These are phyloP conservation scores for Ensete ventricosum DNA, from an alignment of 176 grass and related monocot genomes.

Conservation along the genomic window DNA sequence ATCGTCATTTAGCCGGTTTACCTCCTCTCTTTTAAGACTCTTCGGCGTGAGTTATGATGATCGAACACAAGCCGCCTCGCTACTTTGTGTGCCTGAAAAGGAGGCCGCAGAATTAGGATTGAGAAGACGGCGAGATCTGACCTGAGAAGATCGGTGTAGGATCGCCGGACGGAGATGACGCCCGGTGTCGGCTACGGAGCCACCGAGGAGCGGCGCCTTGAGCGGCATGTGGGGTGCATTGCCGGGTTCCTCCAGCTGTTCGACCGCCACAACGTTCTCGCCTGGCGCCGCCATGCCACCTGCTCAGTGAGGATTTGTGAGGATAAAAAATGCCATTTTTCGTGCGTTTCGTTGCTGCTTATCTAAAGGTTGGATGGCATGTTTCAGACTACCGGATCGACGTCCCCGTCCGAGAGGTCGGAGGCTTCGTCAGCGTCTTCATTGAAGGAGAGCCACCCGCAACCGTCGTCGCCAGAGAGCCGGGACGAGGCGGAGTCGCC, in stretches of 20 bases:
- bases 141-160: background rate
- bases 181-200: constrained; percentile 12
- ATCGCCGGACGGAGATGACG: background rate
- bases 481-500: background rate
- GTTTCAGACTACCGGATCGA: constrained; percentile 40
- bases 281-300: constrained; percentile 2
- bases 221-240: constrained; percentile 71
- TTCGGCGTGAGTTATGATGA: background rate
- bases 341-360: background rate
- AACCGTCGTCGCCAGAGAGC: constrained; percentile 31
- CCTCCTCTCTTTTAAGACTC: background rate
- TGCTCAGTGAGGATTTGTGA: background rate
- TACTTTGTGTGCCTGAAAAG: background rate
- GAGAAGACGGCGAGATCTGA: background rate
- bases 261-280: constrained; percentile 42
- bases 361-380: background rate
- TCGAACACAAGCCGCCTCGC: background rate
- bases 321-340: too few species aligned
- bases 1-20: background rate
- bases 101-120: background rate
- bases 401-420: constrained; percentile 62
- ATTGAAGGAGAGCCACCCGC: constrained; percentile 14
- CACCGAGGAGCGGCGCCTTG: constrained; percentile 31
- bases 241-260: constrained; percentile 71
- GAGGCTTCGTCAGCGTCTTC: constrained; percentile 33